A percentile compares a stretch with the other conserved stretches of the same genome.
Evolutionary conservation across 495 filamentous ascomycete species (phyloP).

Genomic region (Talaromyces thailandensis): DNA sequence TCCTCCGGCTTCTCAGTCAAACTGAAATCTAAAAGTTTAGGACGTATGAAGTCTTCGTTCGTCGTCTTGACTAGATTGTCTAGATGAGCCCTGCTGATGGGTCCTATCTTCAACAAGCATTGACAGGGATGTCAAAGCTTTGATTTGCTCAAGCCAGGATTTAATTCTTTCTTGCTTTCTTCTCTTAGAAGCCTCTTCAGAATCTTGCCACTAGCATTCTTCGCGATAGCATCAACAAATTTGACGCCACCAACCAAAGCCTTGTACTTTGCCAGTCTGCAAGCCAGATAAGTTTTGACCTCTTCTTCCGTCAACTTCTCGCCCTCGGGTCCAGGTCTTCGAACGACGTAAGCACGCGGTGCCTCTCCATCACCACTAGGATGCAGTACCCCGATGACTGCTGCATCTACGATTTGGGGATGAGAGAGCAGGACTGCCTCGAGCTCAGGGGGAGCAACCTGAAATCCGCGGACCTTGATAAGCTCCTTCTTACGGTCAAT

Average conservation of each 20-base stretch:
- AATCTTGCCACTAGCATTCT: conserved; percentile 77
- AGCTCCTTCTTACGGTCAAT: conserved; percentile 76
- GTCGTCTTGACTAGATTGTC: neutral
- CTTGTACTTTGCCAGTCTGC: conserved; percentile 56
- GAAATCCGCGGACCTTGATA: conserved; percentile 78
- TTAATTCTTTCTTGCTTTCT: conserved; percentile 30
- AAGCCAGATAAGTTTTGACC: conserved; percentile 46
- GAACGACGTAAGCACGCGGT: conserved; percentile 71
- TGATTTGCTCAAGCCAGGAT: conserved; percentile 14
- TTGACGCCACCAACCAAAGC: conserved; percentile 66
- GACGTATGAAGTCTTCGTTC: neutral
- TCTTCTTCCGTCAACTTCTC: conserved; percentile 42
- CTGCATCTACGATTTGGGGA: conserved; percentile 62
- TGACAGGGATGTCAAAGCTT: conserved; percentile 8
- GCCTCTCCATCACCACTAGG: conserved; percentile 57
- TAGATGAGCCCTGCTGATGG: neutral
- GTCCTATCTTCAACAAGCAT: neutral
- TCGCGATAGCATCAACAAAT: conserved; percentile 70
- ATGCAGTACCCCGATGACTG: conserved; percentile 66
- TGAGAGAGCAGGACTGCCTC: conserved; percentile 64
- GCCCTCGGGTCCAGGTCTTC: conserved; percentile 25
- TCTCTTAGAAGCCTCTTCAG: conserved; percentile 56
- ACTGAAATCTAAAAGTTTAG: neutral
- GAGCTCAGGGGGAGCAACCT: conserved; percentile 74
- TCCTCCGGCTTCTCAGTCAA: neutral